These are phyloP conservation scores for Chlamydomonas asymmetrica DNA, from an alignment of 139 green algal genomes.

Conservation along the genomic window DNA sequence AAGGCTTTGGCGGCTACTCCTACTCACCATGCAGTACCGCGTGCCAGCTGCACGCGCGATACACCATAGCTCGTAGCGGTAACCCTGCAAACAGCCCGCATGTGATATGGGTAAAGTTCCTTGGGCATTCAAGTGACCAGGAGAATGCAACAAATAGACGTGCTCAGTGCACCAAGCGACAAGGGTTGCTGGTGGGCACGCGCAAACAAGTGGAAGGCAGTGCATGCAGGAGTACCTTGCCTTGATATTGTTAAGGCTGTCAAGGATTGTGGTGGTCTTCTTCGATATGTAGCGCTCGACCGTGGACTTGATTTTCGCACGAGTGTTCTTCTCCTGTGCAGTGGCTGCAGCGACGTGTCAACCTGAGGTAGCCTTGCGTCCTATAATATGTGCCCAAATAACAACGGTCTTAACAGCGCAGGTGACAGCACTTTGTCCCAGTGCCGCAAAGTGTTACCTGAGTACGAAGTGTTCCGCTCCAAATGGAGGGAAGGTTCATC, in stretches of 20 bases:
- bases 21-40: slow-evolving; percentile 79
- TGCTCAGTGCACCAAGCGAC: no score
- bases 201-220: no score
- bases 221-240: slow-evolving; percentile 50
- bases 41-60: slow-evolving; percentile 74
- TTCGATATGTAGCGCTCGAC: slow-evolving; percentile 67
- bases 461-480: slow-evolving; percentile 67
- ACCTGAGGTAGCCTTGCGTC: background rate
- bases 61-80: slow-evolving; percentile 95
- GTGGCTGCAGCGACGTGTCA: slow-evolving; percentile 46
- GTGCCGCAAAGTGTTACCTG: slow-evolving; percentile 41
- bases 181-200: no score
- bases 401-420: no score
- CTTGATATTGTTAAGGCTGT: slow-evolving; percentile 96
- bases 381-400: no score
- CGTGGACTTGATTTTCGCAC: slow-evolving; percentile 68
- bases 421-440: no score
- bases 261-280: slow-evolving; percentile 76
- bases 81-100: slow-evolving; percentile 52
- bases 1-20: background rate
- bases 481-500: slow-evolving; percentile 76
- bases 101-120: no score
- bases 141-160: no score
- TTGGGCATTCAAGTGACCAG: no score
- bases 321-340: slow-evolving; percentile 80